Conservation (phyloP, 257 asterid genomes). For the Solanum bulbocastanum region DNA sequence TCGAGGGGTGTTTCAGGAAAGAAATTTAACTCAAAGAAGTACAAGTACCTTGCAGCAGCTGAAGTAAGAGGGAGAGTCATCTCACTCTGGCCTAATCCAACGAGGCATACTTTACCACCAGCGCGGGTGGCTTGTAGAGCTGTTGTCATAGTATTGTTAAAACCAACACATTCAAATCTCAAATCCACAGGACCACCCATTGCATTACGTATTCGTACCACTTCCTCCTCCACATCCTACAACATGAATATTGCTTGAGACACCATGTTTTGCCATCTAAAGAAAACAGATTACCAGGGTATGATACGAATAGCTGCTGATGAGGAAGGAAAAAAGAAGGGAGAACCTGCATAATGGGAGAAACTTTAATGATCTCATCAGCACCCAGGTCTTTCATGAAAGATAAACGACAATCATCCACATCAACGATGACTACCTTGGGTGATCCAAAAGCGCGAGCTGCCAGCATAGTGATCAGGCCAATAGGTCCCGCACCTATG, state of each 20-base stretch:
- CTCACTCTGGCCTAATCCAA: constrained; percentile 70
- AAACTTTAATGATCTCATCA: constrained; percentile 58
- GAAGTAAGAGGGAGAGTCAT: constrained; percentile 83
- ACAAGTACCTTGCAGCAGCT: constrained; percentile 69
- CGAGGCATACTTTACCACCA: constrained; percentile 79
- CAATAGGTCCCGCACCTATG: constrained; percentile 87
- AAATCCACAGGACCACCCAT: constrained; percentile 52
- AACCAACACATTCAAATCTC: constrained; percentile 69
- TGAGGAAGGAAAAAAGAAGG: neutral
- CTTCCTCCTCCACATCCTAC: constrained; percentile 55
- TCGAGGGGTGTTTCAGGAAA: neutral
- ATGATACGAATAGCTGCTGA: neutral
- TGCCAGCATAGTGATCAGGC: constrained; percentile 66
- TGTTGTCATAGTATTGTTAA: constrained; percentile 63
- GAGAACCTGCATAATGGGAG: constrained; percentile 37
- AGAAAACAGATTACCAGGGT: neutral
- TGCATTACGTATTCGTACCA: constrained; percentile 44
- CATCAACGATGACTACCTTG: constrained; percentile 59
- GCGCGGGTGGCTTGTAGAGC: constrained; percentile 60
- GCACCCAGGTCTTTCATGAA: constrained; percentile 75
- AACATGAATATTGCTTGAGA: neutral
- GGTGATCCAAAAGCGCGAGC: constrained; percentile 88
- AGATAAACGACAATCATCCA: constrained; percentile 58
- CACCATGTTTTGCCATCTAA: neutral
- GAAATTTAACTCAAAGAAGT: neutral